A percentile compares a stretch with the other conserved stretches of the same genome.
These are phyloP conservation scores for Penicillium cosmopolitanum DNA, from an alignment of 495 filamentous ascomycete species.

Conservation along the genomic window DNA sequence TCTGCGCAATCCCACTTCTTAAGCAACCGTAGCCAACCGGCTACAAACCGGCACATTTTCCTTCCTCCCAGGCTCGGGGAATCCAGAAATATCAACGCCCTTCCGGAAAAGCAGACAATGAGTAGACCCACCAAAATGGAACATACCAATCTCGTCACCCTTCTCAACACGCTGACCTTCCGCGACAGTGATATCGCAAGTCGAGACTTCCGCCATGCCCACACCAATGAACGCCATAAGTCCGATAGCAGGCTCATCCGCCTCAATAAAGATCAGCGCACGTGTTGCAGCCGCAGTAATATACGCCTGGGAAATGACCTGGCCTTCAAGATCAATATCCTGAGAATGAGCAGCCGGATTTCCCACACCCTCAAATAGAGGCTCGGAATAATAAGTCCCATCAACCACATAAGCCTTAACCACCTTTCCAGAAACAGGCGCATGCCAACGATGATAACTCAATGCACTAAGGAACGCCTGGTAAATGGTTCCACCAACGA, in stretches of 20 bases:
- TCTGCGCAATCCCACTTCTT: neutral
- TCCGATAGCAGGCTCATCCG: conserved; percentile 67
- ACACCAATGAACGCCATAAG: conserved; percentile 67
- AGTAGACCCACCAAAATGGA: conserved; percentile 72
- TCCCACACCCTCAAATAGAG: conserved; percentile 53
- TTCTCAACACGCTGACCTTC: conserved; percentile 64
- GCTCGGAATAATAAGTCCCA: conserved; percentile 73
- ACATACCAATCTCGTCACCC: conserved; percentile 72
- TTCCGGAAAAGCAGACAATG: conserved; percentile 63
- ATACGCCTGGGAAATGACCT: conserved; percentile 67
- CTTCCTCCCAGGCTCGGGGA: conserved; percentile 50
- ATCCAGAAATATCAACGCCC: conserved; percentile 39
- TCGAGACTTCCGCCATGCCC: conserved; percentile 73
- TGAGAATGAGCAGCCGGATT: conserved; percentile 48
- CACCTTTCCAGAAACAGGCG: conserved; percentile 62
- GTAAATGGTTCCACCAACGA: conserved; percentile 66
- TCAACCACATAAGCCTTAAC: conserved; percentile 56
- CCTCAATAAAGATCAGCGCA: conserved; percentile 69
- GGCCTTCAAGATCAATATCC: conserved; percentile 58
- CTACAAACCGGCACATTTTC: conserved; percentile 63
- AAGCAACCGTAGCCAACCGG: conserved; percentile 39
- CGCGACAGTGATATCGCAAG: conserved; percentile 67
- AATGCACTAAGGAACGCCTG: conserved; percentile 68
- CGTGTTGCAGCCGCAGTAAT: conserved; percentile 60
- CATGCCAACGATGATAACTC: conserved; percentile 74